Evolutionary conservation across 1,284 basidiomycete species (phyloP).

Genomic region (Moesziomyces sp.): DNA sequence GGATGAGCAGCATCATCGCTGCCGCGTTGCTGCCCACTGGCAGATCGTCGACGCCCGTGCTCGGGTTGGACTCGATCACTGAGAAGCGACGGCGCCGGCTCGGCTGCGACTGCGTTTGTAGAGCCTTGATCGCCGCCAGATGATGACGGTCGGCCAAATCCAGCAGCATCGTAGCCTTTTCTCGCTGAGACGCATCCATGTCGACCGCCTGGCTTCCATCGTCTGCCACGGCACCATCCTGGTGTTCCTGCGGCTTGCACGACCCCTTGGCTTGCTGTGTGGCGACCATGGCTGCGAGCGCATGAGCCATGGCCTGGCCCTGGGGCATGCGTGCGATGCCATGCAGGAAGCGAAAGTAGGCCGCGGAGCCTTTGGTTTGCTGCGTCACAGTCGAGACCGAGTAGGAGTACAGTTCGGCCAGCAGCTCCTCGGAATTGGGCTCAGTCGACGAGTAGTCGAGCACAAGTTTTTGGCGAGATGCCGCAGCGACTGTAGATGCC

Average conservation of each 20-base stretch:
- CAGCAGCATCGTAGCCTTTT: slow-evolving; percentile 2
- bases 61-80: slow-evolving; percentile 34
- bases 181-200: neutral
- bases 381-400: slow-evolving; percentile 21
- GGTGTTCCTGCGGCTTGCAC: neutral
- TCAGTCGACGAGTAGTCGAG: slow-evolving; percentile 33
- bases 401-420: slow-evolving; percentile 11
- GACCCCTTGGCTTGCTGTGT: slow-evolving; percentile 17
- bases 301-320: slow-evolving; percentile 47
- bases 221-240: neutral
- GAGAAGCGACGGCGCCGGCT: slow-evolving; percentile 47
- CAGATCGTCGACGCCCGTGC: slow-evolving; percentile 17
- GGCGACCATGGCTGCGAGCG: slow-evolving; percentile 35
- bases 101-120: slow-evolving; percentile 39
- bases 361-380: slow-evolving; percentile 25
- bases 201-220: neutral
- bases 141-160: slow-evolving; percentile 44
- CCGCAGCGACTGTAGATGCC: neutral
- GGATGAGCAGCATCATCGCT: slow-evolving; percentile 40
- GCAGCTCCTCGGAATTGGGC: slow-evolving; percentile 27
- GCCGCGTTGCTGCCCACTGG: slow-evolving; percentile 39
- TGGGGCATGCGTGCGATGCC: slow-evolving; percentile 27
- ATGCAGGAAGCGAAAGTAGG: slow-evolving; percentile 33
- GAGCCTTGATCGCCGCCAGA: slow-evolving; percentile 39
- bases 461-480: slow-evolving; percentile 31